Base-by-base conservation (phyloP, 225 moss, liverwort and hornwort species). In the Sphagnum contortum region DNA sequence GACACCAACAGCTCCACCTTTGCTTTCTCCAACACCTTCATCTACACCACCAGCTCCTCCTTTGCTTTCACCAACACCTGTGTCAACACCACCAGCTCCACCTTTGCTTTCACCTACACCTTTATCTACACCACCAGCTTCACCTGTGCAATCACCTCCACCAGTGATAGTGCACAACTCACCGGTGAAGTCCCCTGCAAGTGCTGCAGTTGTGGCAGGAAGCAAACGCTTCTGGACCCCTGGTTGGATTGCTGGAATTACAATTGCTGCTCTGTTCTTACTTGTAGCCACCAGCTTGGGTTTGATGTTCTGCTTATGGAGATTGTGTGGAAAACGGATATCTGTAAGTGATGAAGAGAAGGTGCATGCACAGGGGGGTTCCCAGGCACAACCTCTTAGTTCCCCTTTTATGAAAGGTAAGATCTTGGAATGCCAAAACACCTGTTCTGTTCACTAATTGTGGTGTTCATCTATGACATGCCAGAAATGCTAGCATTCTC, bases 351-450 rank as follows among this genome's bases (percentile, higher is more conserved):
- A 69, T 49, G 76, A 68, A 62, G 68, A 74, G 48, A 68, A 68
- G 48, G 60, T 72, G 55, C 72, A 67, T 29, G 71, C 65, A 64
- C 71, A 29, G 29, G 29, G 70, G 47, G 69, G 79, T 44, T 64
- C 83, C 58, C 81, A 83, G 87, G 72, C 74, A 64, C 69, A 74
- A 71, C 72, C 83, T 67, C 70, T 70, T 53, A 70, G 72, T 50
- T 69, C 80, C 56, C 72, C 71, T 66, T 62, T 67, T 10, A 56
- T 69, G 50, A 57, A 45, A 75, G 77, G 80, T 80, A 66, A 46
- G 50, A 4, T 2, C 57, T 47, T 4, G 12, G 14, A 63, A 3
- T 12, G 11, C 50, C 8, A 10, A 49, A 8, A n/a, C 47, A 48
- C 0, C 7, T 4, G 3, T 50, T 5, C 49, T 71, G 64, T 50